Conservation (phyloP, 805 yeast genomes). For the Hanseniaspora valbyensis region DNA sequence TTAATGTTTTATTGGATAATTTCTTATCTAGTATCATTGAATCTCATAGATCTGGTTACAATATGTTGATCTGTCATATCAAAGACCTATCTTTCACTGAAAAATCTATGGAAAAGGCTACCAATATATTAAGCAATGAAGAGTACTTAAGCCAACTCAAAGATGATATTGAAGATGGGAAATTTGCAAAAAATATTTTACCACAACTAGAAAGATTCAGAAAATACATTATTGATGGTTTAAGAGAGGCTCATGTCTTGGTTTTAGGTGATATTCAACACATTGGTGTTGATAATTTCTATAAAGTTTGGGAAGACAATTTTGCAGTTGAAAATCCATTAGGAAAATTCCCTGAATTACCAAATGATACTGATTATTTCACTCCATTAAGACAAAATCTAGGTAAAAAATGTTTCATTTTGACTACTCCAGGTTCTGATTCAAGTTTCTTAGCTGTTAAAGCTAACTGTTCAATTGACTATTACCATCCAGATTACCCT, state of each 20-base stretch:
- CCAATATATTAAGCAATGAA: slow-evolving; percentile 58
- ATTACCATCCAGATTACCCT: slow-evolving; percentile 49
- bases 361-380: slow-evolving; percentile 42
- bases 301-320: slow-evolving; percentile 24
- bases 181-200: slow-evolving; percentile 30
- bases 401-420: slow-evolving; percentile 44
- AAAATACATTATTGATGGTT: slow-evolving; percentile 37
- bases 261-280: slow-evolving; percentile 57
- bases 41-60: slow-evolving; percentile 33
- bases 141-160: slow-evolving; percentile 39
- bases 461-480: slow-evolving; percentile 30
- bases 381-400: slow-evolving; percentile 48
- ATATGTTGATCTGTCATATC: slow-evolving; percentile 56
- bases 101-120: slow-evolving; percentile 53
- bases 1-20: slow-evolving; percentile 43
- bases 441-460: slow-evolving; percentile 57
- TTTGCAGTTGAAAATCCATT: slow-evolving; percentile 17
- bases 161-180: slow-evolving; percentile 43
- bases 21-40: slow-evolving; percentile 32
- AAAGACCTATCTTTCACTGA: slow-evolving; percentile 39
- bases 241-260: slow-evolving; percentile 53
- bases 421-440: slow-evolving; percentile 74
- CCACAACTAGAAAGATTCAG: slow-evolving; percentile 37
- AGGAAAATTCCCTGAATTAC: slow-evolving; percentile 31
- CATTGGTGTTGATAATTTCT: slow-evolving; percentile 28